These are phyloP conservation scores for Mycena chlorophos DNA, from an alignment of 768 basidiomycete species.

Conservation along the genomic window DNA sequence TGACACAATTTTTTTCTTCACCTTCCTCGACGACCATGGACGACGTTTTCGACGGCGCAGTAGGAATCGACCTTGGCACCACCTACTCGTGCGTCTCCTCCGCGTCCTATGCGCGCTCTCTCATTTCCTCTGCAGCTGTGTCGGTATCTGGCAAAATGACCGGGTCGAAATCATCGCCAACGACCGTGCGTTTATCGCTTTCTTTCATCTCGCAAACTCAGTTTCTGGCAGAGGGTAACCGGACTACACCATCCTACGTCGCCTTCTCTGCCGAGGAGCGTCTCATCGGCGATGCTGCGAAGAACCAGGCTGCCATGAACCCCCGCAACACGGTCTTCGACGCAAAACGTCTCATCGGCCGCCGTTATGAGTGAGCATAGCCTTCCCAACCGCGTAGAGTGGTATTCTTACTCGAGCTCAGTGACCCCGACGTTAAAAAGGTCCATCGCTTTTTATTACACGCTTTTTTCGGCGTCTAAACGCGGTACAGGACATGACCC, in stretches of 20 bases:
- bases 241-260: slow-evolving; percentile 99
- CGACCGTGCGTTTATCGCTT: slow-evolving; percentile 70
- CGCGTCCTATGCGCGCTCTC: slow-evolving; percentile 4
- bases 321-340: slow-evolving; percentile 98
- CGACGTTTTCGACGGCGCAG: slow-evolving; percentile 92
- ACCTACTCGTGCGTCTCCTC: slow-evolving; percentile 80
- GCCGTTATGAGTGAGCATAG: slow-evolving; percentile 84
- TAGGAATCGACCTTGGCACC: slow-evolving; percentile 96
- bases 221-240: slow-evolving; percentile 80
- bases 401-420: slow-evolving; percentile 29
- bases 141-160: slow-evolving; percentile 99
- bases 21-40: slow-evolving; percentile 68
- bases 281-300: slow-evolving; percentile 97
- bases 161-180: slow-evolving; percentile 99
- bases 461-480: slow-evolving; percentile 15
- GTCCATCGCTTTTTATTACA: slow-evolving; percentile 36
- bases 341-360: slow-evolving; percentile 98
- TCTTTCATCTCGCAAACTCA: background rate
- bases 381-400: slow-evolving; percentile 12
- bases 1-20: background rate
- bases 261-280: slow-evolving; percentile 96
- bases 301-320: slow-evolving; percentile 99
- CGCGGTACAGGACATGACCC: slow-evolving; percentile 73
- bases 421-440: slow-evolving; percentile 94
- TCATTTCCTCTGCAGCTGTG: slow-evolving; percentile 61